Evolutionary conservation across 192 early-diverging fungal species (phyloP).

Genomic region (Helicostylum pulchrum): DNA sequence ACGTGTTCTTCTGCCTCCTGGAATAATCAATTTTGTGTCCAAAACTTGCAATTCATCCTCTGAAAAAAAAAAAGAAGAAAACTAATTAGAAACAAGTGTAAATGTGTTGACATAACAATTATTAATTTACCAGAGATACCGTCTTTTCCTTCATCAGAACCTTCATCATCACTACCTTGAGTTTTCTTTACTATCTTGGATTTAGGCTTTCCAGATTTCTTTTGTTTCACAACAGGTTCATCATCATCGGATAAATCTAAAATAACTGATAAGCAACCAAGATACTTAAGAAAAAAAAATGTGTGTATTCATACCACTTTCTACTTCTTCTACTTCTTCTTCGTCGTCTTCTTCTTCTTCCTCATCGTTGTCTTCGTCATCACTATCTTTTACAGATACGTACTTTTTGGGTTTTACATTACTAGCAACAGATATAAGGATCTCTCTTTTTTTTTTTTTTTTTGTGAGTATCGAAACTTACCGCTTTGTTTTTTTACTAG

Average conservation of each 20-base stretch:
- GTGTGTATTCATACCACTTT: background rate
- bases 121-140: constrained; percentile 40
- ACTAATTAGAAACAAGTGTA: background rate
- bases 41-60: constrained; percentile 60
- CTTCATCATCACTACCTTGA: constrained; percentile 31
- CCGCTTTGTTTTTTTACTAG: background rate
- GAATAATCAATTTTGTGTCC: constrained; percentile 63
- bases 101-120: background rate
- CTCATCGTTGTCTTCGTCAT: constrained; percentile 21
- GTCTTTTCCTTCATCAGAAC: constrained; percentile 37
- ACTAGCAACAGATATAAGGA: background rate
- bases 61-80: constrained; percentile 23
- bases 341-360: constrained; percentile 36
- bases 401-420: constrained; percentile 10
- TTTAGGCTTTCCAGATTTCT: constrained; percentile 15
- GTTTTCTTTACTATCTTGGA: constrained; percentile 4
- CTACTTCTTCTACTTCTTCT: constrained; percentile 23
- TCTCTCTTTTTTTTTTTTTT: too few species aligned
- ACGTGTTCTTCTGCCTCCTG: constrained; percentile 60
- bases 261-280: too few species aligned
- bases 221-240: background rate
- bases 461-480: background rate
- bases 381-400: background rate
- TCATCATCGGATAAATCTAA: constrained; percentile 4
- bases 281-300: too few species aligned